A percentile compares a stretch with the other conserved stretches of the same genome.
These are phyloP conservation scores for Sphaerulina populicola DNA, from an alignment of 2,329 filamentous ascomycete genomes.

Conservation along the genomic window DNA sequence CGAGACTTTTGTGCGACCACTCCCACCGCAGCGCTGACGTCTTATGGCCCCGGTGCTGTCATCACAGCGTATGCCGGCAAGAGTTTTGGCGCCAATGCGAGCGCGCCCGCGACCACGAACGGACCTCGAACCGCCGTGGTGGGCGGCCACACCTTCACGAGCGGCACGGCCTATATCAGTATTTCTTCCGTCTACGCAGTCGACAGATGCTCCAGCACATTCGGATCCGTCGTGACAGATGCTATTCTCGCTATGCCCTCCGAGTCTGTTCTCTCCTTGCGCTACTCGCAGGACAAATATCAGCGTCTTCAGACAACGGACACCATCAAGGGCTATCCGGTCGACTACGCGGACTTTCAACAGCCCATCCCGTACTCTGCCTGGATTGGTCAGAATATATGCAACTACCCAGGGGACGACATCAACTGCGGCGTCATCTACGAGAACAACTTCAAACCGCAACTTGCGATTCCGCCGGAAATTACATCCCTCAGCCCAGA, in stretches of 20 bases:
- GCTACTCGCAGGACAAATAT: slow-evolving; percentile 27
- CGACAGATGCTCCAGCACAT: slow-evolving; percentile 22
- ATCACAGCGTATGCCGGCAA: slow-evolving; percentile 24
- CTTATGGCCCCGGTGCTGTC: slow-evolving; percentile 21
- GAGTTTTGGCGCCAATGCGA: slow-evolving; percentile 11
- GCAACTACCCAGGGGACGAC: slow-evolving; percentile 12
- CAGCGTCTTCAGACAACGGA: slow-evolving; percentile 21
- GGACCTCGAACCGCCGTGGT: slow-evolving; percentile 16
- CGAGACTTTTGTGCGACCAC: slow-evolving; percentile 28
- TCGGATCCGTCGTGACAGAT: slow-evolving; percentile 19
- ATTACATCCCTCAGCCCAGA: slow-evolving; percentile 23
- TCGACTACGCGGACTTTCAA: slow-evolving; percentile 28
- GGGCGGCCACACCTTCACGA: slow-evolving; percentile 26
- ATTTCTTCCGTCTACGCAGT: slow-evolving; percentile 25
- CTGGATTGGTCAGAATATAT: slow-evolving; percentile 24
- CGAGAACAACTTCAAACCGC: slow-evolving; percentile 21
- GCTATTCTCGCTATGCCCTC: slow-evolving; percentile 28
- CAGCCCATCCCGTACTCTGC: slow-evolving; percentile 27
- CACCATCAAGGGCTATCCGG: slow-evolving; percentile 26
- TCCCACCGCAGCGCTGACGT: slow-evolving; percentile 22
- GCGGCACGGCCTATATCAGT: slow-evolving; percentile 28
- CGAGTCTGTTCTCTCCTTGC: slow-evolving; percentile 24
- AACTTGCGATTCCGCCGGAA: slow-evolving; percentile 27
- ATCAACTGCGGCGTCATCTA: slow-evolving; percentile 23
- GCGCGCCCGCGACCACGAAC: neutral